Evolutionary conservation across 441 rosid species (phyloP).

Genomic region (Corymbia calophylla): DNA sequence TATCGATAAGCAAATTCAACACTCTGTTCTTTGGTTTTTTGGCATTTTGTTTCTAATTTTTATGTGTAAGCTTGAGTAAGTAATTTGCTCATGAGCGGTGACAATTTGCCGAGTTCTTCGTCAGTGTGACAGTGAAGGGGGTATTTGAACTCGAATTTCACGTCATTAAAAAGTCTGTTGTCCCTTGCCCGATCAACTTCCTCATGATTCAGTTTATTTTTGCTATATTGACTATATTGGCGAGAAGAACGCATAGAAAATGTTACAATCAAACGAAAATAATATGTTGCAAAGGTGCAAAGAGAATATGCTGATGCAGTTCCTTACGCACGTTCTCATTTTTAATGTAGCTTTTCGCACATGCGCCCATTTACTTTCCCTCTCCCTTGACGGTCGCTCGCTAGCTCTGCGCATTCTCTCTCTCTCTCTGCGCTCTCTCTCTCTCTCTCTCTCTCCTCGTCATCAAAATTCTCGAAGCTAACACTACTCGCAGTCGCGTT

Average conservation of each 20-base stretch:
- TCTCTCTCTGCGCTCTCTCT: too few relatives aligned
- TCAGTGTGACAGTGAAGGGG: rapidly evolving
- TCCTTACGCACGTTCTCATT: neutral
- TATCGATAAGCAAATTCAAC: too few relatives aligned
- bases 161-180: too few relatives aligned
- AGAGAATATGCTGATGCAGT: neutral
- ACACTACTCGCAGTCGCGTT: neutral
- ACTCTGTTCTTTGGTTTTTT: neutral
- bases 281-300: too few relatives aligned
- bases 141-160: neutral
- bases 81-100: too few relatives aligned
- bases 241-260: too few relatives aligned
- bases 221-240: too few relatives aligned
- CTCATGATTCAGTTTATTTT: neutral
- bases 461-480: neutral
- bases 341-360: neutral
- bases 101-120: neutral
- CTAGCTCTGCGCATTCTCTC: neutral
- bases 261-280: too few relatives aligned
- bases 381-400: neutral
- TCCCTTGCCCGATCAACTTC: neutral
- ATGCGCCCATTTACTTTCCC: neutral
- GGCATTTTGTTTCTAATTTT: neutral
- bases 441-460: neutral
- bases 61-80: too few relatives aligned